phyloP scores from a whole-genome alignment of 1,284 basidiomycete genomes.

The Cutaneotrichosporon cutaneum region DNA sequence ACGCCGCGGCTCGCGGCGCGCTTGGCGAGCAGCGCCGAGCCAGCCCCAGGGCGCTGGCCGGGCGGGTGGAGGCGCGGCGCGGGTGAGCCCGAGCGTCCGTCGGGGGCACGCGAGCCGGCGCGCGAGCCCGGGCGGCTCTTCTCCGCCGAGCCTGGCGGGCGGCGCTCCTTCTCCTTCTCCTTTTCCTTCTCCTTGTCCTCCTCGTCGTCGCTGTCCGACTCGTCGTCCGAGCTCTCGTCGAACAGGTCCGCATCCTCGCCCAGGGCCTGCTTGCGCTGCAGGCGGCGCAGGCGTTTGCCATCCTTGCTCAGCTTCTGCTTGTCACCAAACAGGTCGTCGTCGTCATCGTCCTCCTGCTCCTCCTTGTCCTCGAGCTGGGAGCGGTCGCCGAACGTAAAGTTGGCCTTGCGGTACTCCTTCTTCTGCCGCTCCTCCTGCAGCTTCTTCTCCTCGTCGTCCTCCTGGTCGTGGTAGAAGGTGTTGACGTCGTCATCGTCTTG shows the following conservation, averaged over 20 bases:
- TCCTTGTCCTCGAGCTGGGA: slow-evolving; percentile 40
- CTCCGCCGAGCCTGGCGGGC: slow-evolving; percentile 17
- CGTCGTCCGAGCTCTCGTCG: slow-evolving; percentile 18
- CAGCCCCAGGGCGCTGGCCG: slow-evolving; percentile 39
- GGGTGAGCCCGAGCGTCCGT: slow-evolving; percentile 35
- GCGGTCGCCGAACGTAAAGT: slow-evolving; percentile 45
- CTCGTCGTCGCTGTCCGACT: slow-evolving; percentile 23
- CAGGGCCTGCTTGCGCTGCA: slow-evolving; percentile 37
- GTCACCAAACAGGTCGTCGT: slow-evolving; percentile 37
- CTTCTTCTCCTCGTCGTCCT: slow-evolving; percentile 47
- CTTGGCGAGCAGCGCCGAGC: slow-evolving; percentile 41
- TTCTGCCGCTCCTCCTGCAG: slow-evolving; percentile 44
- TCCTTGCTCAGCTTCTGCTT: slow-evolving; percentile 34
- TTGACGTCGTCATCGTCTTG: slow-evolving; percentile 51
- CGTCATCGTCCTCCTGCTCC: slow-evolving; percentile 36
- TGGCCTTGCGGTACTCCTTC: slow-evolving; percentile 45
- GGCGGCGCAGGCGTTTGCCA: slow-evolving; percentile 38
- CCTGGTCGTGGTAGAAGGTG: slow-evolving; percentile 45
- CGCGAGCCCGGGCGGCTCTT: slow-evolving; percentile 23
- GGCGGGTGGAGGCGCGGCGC: slow-evolving; percentile 22
- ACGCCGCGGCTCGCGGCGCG: slow-evolving; percentile 41
- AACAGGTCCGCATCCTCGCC: slow-evolving; percentile 24
- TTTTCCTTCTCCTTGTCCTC: slow-evolving; percentile 33
- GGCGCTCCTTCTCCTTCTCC: slow-evolving; percentile 32
- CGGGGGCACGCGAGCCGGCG: slow-evolving; percentile 12